Evolutionary conservation across 139 green algal species (phyloP).

Genomic region (Coccomyxa sp.): DNA sequence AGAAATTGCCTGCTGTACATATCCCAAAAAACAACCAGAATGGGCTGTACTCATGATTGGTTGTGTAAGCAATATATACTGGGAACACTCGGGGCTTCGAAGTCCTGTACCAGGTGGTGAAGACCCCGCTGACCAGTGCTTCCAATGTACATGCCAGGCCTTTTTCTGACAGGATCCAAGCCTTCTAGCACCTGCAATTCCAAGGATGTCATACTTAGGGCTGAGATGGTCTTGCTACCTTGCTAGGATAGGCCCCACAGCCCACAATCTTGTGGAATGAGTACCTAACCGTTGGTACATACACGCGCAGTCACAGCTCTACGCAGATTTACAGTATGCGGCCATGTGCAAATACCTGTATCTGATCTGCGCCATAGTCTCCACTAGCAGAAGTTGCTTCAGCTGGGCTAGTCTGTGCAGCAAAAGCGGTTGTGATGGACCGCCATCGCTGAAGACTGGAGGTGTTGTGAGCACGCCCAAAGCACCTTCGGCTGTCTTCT

Average conservation of each 20-base stretch:
- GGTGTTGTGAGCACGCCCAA: not conserved
- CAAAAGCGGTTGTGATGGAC: not conserved
- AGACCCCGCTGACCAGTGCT: slow-evolving; percentile 85
- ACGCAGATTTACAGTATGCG: too few relatives aligned
- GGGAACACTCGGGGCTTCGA: too few relatives aligned
- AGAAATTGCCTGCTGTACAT: not conserved
- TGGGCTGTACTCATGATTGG: too few relatives aligned
- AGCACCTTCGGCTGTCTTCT: not conserved
- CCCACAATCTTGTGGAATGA: too few relatives aligned
- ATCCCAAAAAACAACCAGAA: too few relatives aligned
- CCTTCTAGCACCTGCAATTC: slow-evolving; percentile 86
- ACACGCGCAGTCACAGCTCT: too few relatives aligned
- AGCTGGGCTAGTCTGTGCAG: not conserved
- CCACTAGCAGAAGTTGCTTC: not conserved
- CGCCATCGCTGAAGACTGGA: not conserved
- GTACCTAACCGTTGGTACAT: too few relatives aligned
- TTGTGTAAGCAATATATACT: too few relatives aligned
- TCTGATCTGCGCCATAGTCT: slow-evolving; percentile 18
- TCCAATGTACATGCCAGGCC: slow-evolving; percentile 99
- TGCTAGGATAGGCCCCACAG: not conserved
- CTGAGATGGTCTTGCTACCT: not conserved
- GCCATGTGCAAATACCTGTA: not conserved
- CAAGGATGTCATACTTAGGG: not conserved
- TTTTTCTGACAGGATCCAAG: slow-evolving; percentile 95
- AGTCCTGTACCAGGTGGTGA: slow-evolving; percentile 77